Evolutionary conservation across 2,329 filamentous ascomycete genomes (phyloP), one percentile per base, ranked within the genome.

Genomic region (Alternaria hordeiaustralica): DNA sequence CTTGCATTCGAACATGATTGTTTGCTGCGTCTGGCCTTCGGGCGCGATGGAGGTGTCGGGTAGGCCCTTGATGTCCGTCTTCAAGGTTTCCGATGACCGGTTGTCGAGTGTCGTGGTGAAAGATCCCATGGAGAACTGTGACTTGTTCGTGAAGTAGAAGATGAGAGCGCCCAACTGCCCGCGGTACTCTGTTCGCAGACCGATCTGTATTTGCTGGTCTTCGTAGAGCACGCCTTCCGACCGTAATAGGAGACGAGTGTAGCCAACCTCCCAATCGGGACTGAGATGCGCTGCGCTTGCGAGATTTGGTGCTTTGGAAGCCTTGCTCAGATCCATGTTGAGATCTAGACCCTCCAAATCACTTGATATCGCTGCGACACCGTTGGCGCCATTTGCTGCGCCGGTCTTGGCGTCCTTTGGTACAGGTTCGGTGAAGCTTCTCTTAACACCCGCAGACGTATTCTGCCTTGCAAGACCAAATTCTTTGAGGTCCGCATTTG

Each of bases 141-240:
- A 94, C 82, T 97, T 97, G 85, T 99, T 99, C 65, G 90, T 92
- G 79, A 98, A 97, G 81, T 98, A 99, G 55, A 97, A 84, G 73
- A 99, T 98, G 66, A 99, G 84, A 74, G 96, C 97, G 45, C 96
- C 96, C 83, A 97, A 91, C 77, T 97, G 93, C n/a, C 90, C 92
- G 64, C 96, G 91, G 78, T 97, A 99, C 81, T 99, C 96, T 10
- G 94, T 96, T 36, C 96, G 90, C 56, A 98, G 83, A 30, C 96
- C 96, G 44, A 99, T 87, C 77, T 99, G 95, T 58, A 99, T 88
- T 80, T 99, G 96, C 0, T 90, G 91, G 76, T 99, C 96, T 81
- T 99, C 94, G 77, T 97, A 99, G 1, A 99, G 85, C 9, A 99
- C 87, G 58, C 96, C 96, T 77, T 98, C 94, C 0, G 91, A 83